Evolutionary conservation across 2,329 filamentous ascomycete genomes (phyloP).

Genomic region (Plectosphaerella plurivora): DNA sequence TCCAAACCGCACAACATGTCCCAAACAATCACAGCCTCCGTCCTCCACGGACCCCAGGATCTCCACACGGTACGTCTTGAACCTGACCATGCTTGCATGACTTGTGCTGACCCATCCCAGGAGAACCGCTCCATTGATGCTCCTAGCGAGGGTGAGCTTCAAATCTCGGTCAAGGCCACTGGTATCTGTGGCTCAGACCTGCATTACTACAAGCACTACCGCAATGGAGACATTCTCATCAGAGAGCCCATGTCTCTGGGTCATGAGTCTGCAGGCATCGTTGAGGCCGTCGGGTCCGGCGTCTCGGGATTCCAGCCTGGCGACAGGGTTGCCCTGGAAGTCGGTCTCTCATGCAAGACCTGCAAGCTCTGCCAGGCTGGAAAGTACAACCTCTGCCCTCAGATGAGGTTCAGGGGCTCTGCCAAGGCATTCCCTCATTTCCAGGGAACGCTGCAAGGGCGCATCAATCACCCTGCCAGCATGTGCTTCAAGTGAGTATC

Average conservation of each 20-base stretch:
- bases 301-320: conserved; percentile 55
- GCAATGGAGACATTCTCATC: conserved; percentile 52
- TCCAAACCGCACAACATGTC: background rate
- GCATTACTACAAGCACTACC: conserved; percentile 53
- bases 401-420: conserved; percentile 25
- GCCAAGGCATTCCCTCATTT: conserved; percentile 21
- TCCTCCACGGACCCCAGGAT: background rate
- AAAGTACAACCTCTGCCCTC: conserved; percentile 31
- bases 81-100: background rate
- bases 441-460: conserved; percentile 27
- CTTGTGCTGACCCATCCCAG: background rate
- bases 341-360: conserved; percentile 55
- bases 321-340: conserved; percentile 66
- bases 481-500: conserved; percentile 20
- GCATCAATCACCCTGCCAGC: conserved; percentile 23
- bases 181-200: conserved; percentile 55
- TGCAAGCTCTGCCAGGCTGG: conserved; percentile 32
- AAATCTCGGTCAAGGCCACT: conserved; percentile 48
- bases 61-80: background rate
- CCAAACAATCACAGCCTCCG: background rate
- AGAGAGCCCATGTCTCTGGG: conserved; percentile 35
- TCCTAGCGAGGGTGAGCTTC: conserved; percentile 32
- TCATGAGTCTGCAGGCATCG: conserved; percentile 62
- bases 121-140: background rate
- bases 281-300: conserved; percentile 49